Evolutionary conservation across 1,139 yeast species (phyloP).

Genomic region (Scheffersomyces cryptocercus): DNA sequence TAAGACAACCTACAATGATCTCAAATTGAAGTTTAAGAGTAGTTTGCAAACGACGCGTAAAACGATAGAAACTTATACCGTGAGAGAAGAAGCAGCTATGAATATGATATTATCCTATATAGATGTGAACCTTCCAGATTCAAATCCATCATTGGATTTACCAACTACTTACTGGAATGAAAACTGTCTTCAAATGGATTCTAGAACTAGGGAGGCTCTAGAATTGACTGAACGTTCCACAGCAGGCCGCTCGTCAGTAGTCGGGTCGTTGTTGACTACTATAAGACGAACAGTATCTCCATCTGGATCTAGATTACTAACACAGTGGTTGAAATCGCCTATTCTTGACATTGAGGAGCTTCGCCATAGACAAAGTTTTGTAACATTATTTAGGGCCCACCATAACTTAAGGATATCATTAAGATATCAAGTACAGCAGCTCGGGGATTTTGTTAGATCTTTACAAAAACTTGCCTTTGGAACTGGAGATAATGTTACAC

Average conservation of each 20-base stretch:
- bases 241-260: conserved; percentile 53
- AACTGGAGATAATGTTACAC: conserved; percentile 34
- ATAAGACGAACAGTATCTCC: conserved; percentile 74
- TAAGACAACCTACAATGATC: conserved; percentile 30
- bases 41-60: conserved; percentile 57
- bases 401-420: conserved; percentile 31
- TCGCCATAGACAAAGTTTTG: conserved; percentile 60
- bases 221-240: conserved; percentile 62
- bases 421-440: conserved; percentile 22
- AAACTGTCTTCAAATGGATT: conserved; percentile 72
- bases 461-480: conserved; percentile 39
- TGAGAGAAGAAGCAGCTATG: conserved; percentile 45
- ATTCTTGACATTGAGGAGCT: conserved; percentile 60
- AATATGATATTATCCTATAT: conserved; percentile 44
- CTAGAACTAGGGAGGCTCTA: conserved; percentile 78
- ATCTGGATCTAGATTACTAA: conserved; percentile 75
- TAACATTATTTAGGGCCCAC: conserved; percentile 51
- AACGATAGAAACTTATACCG: conserved; percentile 55
- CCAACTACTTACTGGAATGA: conserved; percentile 44
- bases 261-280: conserved; percentile 71
- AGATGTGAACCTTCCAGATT: conserved; percentile 42
- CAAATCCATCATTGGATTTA: conserved; percentile 35
- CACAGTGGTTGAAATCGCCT: conserved; percentile 86
- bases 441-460: conserved; percentile 43
- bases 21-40: conserved; percentile 39